A percentile compares a stretch with the other conserved stretches of the same genome.
Evolutionary conservation across 2,329 filamentous ascomycete species (phyloP).

Genomic region (Aspergillus terreus): DNA sequence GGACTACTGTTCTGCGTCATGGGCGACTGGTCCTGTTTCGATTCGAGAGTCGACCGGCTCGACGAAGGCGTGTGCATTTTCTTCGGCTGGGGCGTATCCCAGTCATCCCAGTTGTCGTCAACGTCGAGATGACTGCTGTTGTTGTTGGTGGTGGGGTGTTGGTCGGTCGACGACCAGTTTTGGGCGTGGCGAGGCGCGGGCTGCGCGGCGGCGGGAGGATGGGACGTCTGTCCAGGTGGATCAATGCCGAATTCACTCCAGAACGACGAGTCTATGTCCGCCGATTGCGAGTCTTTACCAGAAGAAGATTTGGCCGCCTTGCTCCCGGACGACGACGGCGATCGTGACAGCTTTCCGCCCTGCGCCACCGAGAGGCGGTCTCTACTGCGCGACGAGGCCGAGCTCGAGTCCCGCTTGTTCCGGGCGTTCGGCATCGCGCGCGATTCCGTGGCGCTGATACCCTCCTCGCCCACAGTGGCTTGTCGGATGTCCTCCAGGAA

Average conservation of each 20-base stretch:
- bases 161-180: slow-evolving; percentile 12
- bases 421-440: slow-evolving; percentile 27
- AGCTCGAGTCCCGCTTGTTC: slow-evolving; percentile 30
- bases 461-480: slow-evolving; percentile 93
- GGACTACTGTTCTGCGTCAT: slow-evolving; percentile 47
- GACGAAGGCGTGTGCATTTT: slow-evolving; percentile 41
- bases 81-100: slow-evolving; percentile 49
- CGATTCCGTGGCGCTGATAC: slow-evolving; percentile 56
- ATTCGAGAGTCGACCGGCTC: slow-evolving; percentile 49
- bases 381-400: slow-evolving; percentile 26
- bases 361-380: slow-evolving; percentile 26
- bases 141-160: slow-evolving; percentile 23
- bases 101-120: slow-evolving; percentile 53
- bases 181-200: no score
- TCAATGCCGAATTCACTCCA: slow-evolving; percentile 52
- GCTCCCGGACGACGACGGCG: slow-evolving; percentile 28
- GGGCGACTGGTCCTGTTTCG: slow-evolving; percentile 45
- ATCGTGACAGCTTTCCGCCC: slow-evolving; percentile 27
- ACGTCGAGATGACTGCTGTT: slow-evolving; percentile 33
- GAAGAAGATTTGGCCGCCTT: slow-evolving; percentile 32
- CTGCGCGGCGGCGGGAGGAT: slow-evolving; percentile 8
- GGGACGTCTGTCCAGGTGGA: slow-evolving; percentile 41
- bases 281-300: slow-evolving; percentile 41
- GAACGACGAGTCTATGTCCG: slow-evolving; percentile 44
- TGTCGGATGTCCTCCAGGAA: slow-evolving; percentile 95